These are phyloP conservation scores for Podila epicladia DNA, from an alignment of 192 early-diverging fungal genomes.

Conservation along the genomic window DNA sequence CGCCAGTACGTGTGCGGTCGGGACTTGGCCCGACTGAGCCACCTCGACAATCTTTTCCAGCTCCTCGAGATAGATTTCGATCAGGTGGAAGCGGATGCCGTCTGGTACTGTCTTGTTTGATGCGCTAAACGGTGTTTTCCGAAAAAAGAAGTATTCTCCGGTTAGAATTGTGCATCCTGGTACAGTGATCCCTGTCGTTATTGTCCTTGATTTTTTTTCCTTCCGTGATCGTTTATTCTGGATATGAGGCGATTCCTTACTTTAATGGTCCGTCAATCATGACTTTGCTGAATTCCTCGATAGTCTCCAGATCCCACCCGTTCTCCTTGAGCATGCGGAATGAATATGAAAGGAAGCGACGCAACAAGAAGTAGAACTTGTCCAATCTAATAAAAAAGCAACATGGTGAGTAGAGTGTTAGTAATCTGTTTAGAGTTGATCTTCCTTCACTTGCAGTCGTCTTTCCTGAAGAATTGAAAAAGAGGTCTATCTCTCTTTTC, in stretches of 20 bases:
- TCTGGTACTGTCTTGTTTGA: conserved; percentile 71
- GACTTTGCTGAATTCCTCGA: conserved; percentile 63
- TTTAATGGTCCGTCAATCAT: conserved; percentile 68
- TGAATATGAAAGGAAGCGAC: conserved; percentile 69
- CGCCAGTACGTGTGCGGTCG: conserved; percentile 56
- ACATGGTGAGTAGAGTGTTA: neutral
- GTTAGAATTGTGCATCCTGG: neutral
- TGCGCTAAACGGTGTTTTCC: conserved; percentile 48
- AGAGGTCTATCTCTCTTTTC: neutral
- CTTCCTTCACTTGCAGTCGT: too few relatives aligned
- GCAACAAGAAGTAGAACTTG: conserved; percentile 79
- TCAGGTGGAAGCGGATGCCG: conserved; percentile 74
- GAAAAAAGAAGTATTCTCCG: neutral
- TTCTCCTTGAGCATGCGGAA: conserved; percentile 71
- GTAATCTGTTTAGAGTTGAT: too few relatives aligned
- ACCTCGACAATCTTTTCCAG: conserved; percentile 68
- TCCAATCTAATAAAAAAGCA: conserved; percentile 64
- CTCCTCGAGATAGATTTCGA: conserved; percentile 79
- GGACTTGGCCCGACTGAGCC: conserved; percentile 52
- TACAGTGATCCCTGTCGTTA: neutral
- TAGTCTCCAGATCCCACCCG: conserved; percentile 61
- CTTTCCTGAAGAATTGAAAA: neutral
- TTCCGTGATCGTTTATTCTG: neutral
- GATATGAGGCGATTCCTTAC: conserved; percentile 53
- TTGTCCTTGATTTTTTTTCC: neutral